These are phyloP conservation scores for Elsinoe ampelina DNA, from an alignment of 2,329 filamentous ascomycete species.

Conservation along the genomic window DNA sequence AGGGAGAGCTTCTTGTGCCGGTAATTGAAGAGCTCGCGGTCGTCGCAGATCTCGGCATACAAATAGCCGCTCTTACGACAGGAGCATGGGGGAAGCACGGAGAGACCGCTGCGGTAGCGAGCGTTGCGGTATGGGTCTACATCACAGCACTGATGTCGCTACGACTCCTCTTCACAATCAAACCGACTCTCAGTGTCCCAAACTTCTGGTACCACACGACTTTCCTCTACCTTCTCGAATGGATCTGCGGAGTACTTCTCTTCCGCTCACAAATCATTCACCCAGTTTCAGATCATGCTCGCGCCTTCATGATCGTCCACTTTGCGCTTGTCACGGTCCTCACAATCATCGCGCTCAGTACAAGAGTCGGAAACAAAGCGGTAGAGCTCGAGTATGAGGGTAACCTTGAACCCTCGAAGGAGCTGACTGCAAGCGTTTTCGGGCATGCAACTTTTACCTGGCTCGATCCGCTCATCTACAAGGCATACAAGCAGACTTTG, in stretches of 20 bases:
- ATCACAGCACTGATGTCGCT: conserved; percentile 63
- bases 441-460: conserved; percentile 82
- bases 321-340: conserved; percentile 69
- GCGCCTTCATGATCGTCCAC: conserved; percentile 59
- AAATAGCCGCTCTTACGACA: conserved; percentile 54
- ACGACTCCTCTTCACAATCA: conserved; percentile 55
- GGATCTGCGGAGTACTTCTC: conserved; percentile 64
- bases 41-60: conserved; percentile 59
- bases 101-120: conserved; percentile 52
- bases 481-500: conserved; percentile 75
- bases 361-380: conserved; percentile 83
- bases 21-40: conserved; percentile 68
- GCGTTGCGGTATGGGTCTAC: conserved; percentile 71
- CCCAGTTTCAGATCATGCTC: conserved; percentile 53
- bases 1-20: conserved; percentile 61
- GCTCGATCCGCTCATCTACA: conserved; percentile 82
- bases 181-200: conserved; percentile 56
- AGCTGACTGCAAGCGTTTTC: conserved; percentile 79
- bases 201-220: conserved; percentile 90
- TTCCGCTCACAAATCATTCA: conserved; percentile 83
- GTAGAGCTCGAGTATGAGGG: conserved; percentile 84
- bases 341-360: conserved; percentile 65
- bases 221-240: conserved; percentile 70
- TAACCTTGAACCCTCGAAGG: conserved; percentile 73
- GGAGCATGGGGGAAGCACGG: conserved; percentile 50